These are phyloP conservation scores for Russula ochroleuca DNA, from an alignment of 768 basidiomycete genomes.

Conservation along the genomic window DNA sequence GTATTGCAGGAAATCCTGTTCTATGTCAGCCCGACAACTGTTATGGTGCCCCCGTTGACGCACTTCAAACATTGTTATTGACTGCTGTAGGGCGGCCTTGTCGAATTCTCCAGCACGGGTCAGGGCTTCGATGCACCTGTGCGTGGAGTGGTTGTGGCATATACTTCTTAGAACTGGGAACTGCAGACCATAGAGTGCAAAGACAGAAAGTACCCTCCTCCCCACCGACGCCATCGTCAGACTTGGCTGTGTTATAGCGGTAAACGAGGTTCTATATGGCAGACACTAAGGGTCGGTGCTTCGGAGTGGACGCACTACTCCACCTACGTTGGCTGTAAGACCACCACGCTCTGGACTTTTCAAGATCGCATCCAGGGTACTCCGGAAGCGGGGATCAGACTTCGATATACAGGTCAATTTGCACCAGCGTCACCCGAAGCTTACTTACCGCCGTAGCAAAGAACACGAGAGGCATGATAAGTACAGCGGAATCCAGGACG, in stretches of 20 bases:
- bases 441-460: conserved; percentile 72
- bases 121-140: conserved; percentile 82
- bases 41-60: conserved; percentile 16
- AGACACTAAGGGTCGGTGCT: conserved; percentile 18
- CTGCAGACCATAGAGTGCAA: conserved; percentile 67
- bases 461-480: conserved; percentile 92
- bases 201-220: conserved; percentile 95
- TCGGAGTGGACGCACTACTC: neutral
- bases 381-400: conserved; percentile 87
- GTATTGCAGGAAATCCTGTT: conserved; percentile 71
- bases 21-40: neutral
- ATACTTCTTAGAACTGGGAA: neutral
- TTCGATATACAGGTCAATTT: conserved; percentile 30
- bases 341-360: conserved; percentile 88
- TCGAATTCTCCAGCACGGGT: conserved; percentile 84
- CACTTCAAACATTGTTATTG: conserved; percentile 89
- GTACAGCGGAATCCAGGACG: conserved; percentile 78
- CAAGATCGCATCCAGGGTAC: conserved; percentile 78
- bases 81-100: conserved; percentile 54
- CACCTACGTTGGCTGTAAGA: conserved; percentile 74
- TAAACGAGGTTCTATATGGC: conserved; percentile 70
- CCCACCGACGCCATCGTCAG: conserved; percentile 91
- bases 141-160: conserved; percentile 1
- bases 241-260: conserved; percentile 81
- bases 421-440: conserved; percentile 1